Conservation (phyloP, 106 monocot species). For the Gastrodia elata region DNA sequence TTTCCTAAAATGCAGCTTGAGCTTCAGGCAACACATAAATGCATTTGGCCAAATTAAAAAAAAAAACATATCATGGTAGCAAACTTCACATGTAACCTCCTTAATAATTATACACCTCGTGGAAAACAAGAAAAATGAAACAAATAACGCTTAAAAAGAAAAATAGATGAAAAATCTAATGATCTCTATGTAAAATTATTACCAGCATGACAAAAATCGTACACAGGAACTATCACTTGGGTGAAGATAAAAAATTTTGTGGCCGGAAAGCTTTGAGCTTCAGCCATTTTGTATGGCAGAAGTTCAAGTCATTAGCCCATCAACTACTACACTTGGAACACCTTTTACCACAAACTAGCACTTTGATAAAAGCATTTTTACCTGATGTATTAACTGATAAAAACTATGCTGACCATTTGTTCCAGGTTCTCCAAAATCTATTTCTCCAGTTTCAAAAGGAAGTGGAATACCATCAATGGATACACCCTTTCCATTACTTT, state of each 20-base stretch:
- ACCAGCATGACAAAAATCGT: not conserved
- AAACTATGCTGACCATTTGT: slow-evolving; percentile 99
- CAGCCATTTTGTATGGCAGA: too few relatives aligned
- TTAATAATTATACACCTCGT: not conserved
- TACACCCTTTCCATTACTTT: slow-evolving; percentile 98
- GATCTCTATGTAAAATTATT: not conserved
- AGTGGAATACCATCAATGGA: slow-evolving; percentile 95
- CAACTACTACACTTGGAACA: too few relatives aligned
- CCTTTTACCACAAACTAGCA: not conserved
- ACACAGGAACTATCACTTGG: not conserved
- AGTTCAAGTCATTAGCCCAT: too few relatives aligned
- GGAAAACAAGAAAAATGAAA: not conserved
- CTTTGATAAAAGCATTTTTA: slow-evolving; percentile 15
- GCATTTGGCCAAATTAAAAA: not conserved
- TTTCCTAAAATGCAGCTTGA: not conserved
- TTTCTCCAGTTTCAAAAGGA: slow-evolving; percentile 87
- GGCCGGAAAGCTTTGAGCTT: too few relatives aligned
- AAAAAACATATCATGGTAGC: not conserved
- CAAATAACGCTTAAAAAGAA: not conserved
- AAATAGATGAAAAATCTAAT: not conserved
- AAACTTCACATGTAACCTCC: not conserved
- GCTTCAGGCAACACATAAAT: not conserved
- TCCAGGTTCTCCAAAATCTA: slow-evolving; percentile 99
- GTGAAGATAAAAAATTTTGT: too few relatives aligned
- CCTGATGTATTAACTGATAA: slow-evolving; percentile 97